Conservation (phyloP, 2,329 filamentous ascomycete species). For the Parasarocladium wereldwijsianum region DNA sequence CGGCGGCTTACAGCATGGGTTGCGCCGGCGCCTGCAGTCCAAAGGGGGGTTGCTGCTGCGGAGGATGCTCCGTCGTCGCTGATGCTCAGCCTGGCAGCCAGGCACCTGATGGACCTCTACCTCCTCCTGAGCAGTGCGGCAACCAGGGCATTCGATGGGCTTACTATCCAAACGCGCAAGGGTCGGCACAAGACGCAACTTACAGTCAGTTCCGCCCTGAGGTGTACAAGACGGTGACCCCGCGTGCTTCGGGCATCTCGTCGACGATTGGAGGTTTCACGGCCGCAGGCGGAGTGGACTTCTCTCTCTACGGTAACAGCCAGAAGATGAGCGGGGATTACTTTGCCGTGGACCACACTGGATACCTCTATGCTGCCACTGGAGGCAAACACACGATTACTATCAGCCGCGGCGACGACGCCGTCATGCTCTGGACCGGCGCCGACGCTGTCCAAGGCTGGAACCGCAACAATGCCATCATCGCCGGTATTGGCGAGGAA, state of each 20-base stretch:
- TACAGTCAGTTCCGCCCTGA: constrained; percentile 2
- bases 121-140: neutral
- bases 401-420: neutral
- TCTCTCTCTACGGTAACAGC: neutral
- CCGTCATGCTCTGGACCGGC: neutral
- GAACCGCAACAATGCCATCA: constrained; percentile 1
- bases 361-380: neutral
- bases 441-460: constrained; percentile 1
- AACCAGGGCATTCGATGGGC: constrained; percentile 2
- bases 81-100: too few species aligned
- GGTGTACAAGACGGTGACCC: neutral
- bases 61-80: neutral
- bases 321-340: neutral
- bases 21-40: constrained; percentile 1
- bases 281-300: neutral
- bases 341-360: constrained; percentile 2
- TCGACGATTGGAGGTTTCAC: constrained; percentile 1
- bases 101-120: neutral
- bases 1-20: neutral
- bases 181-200: neutral
- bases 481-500: neutral
- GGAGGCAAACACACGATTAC: neutral
- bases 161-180: constrained; percentile 1
- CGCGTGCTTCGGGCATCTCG: neutral
- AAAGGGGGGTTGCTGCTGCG: neutral